Evolutionary conservation across 768 basidiomycete species (phyloP).

Genomic region (Exidia glandulosa): DNA sequence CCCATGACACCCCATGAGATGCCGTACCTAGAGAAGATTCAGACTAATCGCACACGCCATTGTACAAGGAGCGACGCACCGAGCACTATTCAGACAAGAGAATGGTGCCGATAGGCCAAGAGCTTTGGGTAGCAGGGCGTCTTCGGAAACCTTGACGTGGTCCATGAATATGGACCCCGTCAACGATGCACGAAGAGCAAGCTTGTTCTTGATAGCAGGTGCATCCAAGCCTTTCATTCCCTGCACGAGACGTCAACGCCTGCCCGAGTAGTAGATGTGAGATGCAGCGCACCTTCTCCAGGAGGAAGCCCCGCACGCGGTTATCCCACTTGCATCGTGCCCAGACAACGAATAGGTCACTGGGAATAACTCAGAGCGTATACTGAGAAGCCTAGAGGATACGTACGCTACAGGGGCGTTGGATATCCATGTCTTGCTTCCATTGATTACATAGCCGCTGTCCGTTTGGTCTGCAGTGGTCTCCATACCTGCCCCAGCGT

Average conservation of each 20-base stretch:
- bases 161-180: slow-evolving; percentile 92
- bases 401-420: slow-evolving; percentile 84
- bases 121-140: slow-evolving; percentile 66
- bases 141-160: slow-evolving; percentile 63
- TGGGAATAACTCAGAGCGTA: slow-evolving; percentile 18
- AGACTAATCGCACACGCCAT: background rate
- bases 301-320: slow-evolving; percentile 79
- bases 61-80: slow-evolving; percentile 23
- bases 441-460: slow-evolving; percentile 77
- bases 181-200: slow-evolving; percentile 75
- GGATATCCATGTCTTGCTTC: slow-evolving; percentile 96
- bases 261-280: background rate
- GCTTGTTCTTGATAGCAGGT: slow-evolving; percentile 85
- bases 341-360: slow-evolving; percentile 89
- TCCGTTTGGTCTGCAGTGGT: slow-evolving; percentile 77
- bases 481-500: slow-evolving; percentile 56
- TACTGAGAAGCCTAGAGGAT: background rate
- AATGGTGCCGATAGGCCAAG: slow-evolving; percentile 78
- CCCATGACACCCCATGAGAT: slow-evolving; percentile 97
- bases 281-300: slow-evolving; percentile 60
- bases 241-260: slow-evolving; percentile 27
- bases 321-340: slow-evolving; percentile 91
- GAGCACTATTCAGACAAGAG: slow-evolving; percentile 84
- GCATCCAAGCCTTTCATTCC: slow-evolving; percentile 72
- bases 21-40: slow-evolving; percentile 41